A percentile compares a stretch with the other conserved stretches of the same genome.
These are phyloP conservation scores for Boletus tylopilopsis DNA, from an alignment of 768 basidiomycete species.

Conservation along the genomic window DNA sequence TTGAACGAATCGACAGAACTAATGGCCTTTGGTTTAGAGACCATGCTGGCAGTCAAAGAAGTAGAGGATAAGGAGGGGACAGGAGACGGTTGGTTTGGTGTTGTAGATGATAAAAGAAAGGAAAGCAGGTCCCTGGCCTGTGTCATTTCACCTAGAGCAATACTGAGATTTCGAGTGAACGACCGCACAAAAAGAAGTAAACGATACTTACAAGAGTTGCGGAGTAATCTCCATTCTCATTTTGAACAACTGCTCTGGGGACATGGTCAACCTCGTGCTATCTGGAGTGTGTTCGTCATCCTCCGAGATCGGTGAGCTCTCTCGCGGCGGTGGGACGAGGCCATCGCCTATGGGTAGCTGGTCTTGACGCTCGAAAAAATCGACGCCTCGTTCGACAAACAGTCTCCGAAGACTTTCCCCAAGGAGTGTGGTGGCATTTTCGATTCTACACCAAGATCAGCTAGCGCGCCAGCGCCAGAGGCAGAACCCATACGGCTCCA, in stretches of 20 bases:
- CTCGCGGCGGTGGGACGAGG: constrained; percentile 25
- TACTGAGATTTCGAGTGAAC: constrained; percentile 38
- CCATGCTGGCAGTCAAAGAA: constrained; percentile 56
- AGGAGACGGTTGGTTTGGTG: constrained; percentile 33
- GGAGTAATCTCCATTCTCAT: constrained; percentile 72
- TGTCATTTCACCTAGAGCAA: constrained; percentile 76
- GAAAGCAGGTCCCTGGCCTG: constrained; percentile 69
- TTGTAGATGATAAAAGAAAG: constrained; percentile 46
- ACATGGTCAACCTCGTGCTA: constrained; percentile 48
- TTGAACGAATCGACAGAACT: constrained; percentile 69
- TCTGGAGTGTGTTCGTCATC: constrained; percentile 30
- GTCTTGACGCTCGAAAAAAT: constrained; percentile 64
- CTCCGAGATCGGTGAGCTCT: constrained; percentile 24
- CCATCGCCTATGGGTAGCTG: constrained; percentile 18
- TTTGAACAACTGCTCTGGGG: constrained; percentile 65
- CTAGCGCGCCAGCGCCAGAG: background rate
- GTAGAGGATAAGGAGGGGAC: constrained; percentile 28
- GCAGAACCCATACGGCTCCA: constrained; percentile 58
- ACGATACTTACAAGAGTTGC: constrained; percentile 62
- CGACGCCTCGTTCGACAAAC: constrained; percentile 67
- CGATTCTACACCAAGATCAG: constrained; percentile 39
- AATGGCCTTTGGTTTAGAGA: constrained; percentile 64
- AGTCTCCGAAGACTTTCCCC: constrained; percentile 65
- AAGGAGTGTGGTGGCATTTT: constrained; percentile 55
- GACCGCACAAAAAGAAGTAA: background rate